These are phyloP conservation scores for Penicillium expansum DNA, from an alignment of 2,329 filamentous ascomycete genomes.

Conservation along the genomic window DNA sequence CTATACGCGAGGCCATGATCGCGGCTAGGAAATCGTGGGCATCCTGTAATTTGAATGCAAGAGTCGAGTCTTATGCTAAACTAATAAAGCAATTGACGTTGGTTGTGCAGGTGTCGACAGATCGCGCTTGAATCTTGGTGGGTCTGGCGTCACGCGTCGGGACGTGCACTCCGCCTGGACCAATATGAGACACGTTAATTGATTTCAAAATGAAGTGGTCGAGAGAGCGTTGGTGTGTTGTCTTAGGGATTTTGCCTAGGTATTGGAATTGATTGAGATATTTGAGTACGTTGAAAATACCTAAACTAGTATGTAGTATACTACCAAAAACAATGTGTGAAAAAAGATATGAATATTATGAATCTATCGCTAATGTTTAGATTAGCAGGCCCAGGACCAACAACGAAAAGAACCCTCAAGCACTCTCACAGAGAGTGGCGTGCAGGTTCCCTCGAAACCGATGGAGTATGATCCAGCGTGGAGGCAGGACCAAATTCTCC, in stretches of 20 bases:
- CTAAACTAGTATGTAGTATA: neutral
- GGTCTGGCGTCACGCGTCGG: constrained; percentile 30
- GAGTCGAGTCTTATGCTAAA: constrained; percentile 10
- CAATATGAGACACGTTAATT: neutral
- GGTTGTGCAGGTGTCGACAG: constrained; percentile 4
- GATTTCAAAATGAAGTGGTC: neutral
- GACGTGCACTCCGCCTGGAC: constrained; percentile 13
- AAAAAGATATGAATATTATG: constrained; percentile 18
- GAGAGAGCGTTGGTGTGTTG: too few relatives aligned
- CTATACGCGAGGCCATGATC: constrained; percentile 39
- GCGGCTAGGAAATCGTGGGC: constrained; percentile 22
- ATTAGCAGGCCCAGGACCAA: constrained; percentile 31
- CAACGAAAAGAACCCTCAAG: constrained; percentile 4
- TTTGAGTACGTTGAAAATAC: neutral
- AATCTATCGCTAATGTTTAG: constrained; percentile 39
- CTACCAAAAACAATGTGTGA: neutral
- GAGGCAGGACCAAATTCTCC: constrained; percentile 4
- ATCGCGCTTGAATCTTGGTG: constrained; percentile 15
- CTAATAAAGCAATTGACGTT: constrained; percentile 2
- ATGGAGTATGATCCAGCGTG: constrained; percentile 4
- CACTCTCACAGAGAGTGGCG: constrained; percentile 6
- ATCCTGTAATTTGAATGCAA: constrained; percentile 17
- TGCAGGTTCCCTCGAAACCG: constrained; percentile 6
- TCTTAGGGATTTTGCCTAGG: neutral
- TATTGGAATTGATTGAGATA: neutral